Percentiles rank a stretch among this genome's conserved stretches.
Evolutionary conservation across 495 filamentous ascomycete genomes (phyloP).

Genomic region (Aspergillus diversus): DNA sequence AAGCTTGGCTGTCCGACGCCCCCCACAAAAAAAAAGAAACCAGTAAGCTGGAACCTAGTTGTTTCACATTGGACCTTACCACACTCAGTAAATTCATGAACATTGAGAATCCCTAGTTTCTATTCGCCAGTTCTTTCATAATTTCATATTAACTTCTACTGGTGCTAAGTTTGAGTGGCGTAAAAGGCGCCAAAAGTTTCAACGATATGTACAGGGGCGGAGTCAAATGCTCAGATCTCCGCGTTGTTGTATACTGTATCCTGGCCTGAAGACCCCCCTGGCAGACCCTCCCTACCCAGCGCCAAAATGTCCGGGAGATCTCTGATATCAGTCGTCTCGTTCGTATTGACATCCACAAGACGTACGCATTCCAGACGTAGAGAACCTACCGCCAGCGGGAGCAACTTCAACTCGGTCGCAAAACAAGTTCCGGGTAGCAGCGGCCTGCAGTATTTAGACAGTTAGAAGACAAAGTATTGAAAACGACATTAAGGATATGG

Average conservation of each 20-base stretch:
- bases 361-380: conserved; percentile 79
- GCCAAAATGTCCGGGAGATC: conserved; percentile 78
- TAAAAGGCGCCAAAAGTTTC: background rate
- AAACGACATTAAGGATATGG: background rate
- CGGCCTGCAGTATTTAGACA: conserved; percentile 50
- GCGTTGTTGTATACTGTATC: background rate
- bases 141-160: background rate
- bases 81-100: background rate
- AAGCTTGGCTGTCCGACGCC: background rate
- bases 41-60: background rate
- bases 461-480: conserved; percentile 10
- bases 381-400: conserved; percentile 75
- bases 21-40: background rate
- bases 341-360: conserved; percentile 78
- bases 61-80: background rate
- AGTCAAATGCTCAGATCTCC: background rate
- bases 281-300: conserved; percentile 35
- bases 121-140: background rate
- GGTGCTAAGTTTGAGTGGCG: background rate
- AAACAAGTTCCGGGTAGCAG: conserved; percentile 77
- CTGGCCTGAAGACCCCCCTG: background rate
- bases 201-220: background rate
- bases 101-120: background rate
- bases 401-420: conserved; percentile 75
- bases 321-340: conserved; percentile 80